These are phyloP conservation scores for Cytidiella melzeri DNA, from an alignment of 768 basidiomycete species.

Conservation along the genomic window DNA sequence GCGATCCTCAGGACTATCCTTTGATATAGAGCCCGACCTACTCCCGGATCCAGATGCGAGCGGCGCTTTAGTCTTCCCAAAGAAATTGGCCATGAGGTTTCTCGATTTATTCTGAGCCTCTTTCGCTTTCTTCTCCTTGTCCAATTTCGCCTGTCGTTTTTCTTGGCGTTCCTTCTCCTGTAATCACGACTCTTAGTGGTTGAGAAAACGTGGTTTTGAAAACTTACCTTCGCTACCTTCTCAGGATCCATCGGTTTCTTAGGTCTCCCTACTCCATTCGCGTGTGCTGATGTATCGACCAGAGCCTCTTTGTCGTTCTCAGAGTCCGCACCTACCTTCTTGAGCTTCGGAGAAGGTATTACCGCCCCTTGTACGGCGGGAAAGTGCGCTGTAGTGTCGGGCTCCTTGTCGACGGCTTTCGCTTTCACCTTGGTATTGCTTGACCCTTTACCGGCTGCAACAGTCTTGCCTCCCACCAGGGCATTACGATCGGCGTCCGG, in stretches of 20 bases:
- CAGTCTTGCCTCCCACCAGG: constrained; percentile 38
- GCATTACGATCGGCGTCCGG: constrained; percentile 48
- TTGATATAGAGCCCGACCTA: constrained; percentile 21
- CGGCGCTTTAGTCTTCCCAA: constrained; percentile 52
- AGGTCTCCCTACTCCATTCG: constrained; percentile 30
- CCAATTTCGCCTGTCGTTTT: constrained; percentile 60
- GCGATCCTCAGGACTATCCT: constrained; percentile 9
- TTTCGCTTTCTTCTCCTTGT: constrained; percentile 67
- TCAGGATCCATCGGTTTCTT: constrained; percentile 53
- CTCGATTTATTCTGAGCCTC: constrained; percentile 69
- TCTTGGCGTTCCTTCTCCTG: constrained; percentile 68
- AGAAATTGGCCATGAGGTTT: constrained; percentile 73
- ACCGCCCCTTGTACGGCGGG: not conserved
- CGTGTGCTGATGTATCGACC: constrained; percentile 26
- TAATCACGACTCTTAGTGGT: no score
- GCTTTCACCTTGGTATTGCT: constrained; percentile 7
- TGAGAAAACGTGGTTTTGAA: not conserved
- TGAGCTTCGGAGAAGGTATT: not conserved
- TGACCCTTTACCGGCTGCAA: not conserved
- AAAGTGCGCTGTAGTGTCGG: not conserved
- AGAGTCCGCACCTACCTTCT: not conserved
- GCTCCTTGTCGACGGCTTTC: not conserved
- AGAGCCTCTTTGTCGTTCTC: constrained; percentile 17
- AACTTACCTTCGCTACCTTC: constrained; percentile 48
- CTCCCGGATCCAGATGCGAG: constrained; percentile 16